phyloP scores from a whole-genome alignment of 2,329 filamentous ascomycete genomes.

The Magnaporthales sp. region DNA sequence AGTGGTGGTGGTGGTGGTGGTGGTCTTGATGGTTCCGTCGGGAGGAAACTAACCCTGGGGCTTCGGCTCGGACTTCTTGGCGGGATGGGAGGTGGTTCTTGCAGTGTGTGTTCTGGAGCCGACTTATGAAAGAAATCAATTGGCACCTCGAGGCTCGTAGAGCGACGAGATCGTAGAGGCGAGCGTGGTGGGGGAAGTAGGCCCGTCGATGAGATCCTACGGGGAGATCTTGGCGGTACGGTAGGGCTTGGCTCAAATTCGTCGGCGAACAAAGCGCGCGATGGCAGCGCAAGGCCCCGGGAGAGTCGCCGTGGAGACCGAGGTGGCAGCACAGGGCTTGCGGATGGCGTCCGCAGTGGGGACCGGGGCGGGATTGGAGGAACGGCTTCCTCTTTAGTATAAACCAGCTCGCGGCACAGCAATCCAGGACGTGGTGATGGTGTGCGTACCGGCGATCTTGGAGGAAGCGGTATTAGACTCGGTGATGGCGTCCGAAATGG shows the following conservation, averaged over 20 bases:
- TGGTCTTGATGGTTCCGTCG: neutral
- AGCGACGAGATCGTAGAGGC: neutral
- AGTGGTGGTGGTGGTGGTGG: neutral
- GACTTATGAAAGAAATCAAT: neutral
- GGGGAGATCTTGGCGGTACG: neutral
- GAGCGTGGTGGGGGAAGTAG: neutral
- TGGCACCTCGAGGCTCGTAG: neutral
- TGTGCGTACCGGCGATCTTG: neutral
- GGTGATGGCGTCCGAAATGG: neutral
- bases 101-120: neutral
- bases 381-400: neutral
- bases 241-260: neutral
- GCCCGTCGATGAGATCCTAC: neutral
- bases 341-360: neutral
- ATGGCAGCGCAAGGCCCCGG: neutral
- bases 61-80: neutral
- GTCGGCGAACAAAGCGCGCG: neutral
- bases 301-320: neutral
- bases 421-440: neutral
- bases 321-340: neutral
- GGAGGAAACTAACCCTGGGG: neutral
- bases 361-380: neutral
- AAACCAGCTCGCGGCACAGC: neutral
- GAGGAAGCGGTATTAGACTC: neutral
- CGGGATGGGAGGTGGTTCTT: neutral